Base-by-base conservation (phyloP, 1,139 yeast species). In the Lipomyces yarrowii region DNA sequence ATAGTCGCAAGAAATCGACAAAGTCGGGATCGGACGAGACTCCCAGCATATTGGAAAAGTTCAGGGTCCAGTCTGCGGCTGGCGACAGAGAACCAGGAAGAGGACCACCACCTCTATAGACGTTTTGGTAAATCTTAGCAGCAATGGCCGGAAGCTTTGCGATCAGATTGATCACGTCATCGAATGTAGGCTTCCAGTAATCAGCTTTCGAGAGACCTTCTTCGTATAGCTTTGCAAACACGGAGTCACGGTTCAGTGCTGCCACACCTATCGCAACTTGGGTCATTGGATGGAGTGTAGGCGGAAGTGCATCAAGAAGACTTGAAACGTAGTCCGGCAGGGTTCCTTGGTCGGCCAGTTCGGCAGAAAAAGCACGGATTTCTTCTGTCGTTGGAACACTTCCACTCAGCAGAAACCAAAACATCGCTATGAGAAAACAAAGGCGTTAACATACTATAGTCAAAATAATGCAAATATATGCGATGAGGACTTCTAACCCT, bases 201-300 rank as follows among this genome's bases (percentile, higher is more conserved):
- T 73, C 73, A 7, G 73, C 85, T 81, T 85, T 92, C 91, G 82
- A 87, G 85, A 74, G 89, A 92, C 98, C 98, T 71, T 85, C 80
- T 75, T 94, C 96, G 79, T 92, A 92, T 71, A 96, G 96, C 82
- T 88, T 87, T 72, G 97, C 96, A 80, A 92, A 92, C 77, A 85
- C 87, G 63, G 97, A 91, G 81, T 90, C 96, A 71, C 91, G 87
- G 84, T 91, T 96, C 79, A 92, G 86, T 70, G 97, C 96, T 68
- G 94, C 89, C 64, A 92, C 88, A 64, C 97, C 97, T 79, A 92
- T 91, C 72, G 96, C 89, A 80, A 92, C 88, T 81, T 92, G 98
- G 66, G 98, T 96, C 98, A 92, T 92, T 80, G 98, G 98, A 81
- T 92, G 98, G 80, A 92, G 86, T 78, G 88, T 86, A 61, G 88